Base-by-base conservation (phyloP, 768 basidiomycete genomes). In the Russula compacta region DNA sequence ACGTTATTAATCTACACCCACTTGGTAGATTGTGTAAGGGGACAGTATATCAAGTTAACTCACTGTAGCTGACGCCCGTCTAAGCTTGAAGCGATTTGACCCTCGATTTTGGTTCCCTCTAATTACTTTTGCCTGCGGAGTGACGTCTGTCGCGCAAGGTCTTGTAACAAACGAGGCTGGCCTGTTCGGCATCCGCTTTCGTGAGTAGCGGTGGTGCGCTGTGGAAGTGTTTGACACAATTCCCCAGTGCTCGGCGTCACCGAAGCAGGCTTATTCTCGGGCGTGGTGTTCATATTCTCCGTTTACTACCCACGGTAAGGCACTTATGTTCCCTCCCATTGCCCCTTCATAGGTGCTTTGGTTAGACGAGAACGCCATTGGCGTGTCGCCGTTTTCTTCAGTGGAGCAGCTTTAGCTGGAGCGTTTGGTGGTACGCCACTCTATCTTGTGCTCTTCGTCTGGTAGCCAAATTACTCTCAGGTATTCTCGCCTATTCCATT, bases 331-430 rank as follows among this genome's bases (percentile, higher is more conserved):
- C 6, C 11, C n/a, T 46, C 47, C 36, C 15, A 35, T 56, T 11
- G n/a, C n/a, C n/a, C 9, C 48, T 46, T 60, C 56, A 52, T n/a
- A 24, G 12, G 17, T 44, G 24, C 19, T 53, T 58, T 51, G 14
- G 44, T 17, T 57, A 83, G 85, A 44, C 77, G 75, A 39, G 80
- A 85, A 67, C 79, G 83, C 1, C 81, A 81, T 62, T 80, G 79
- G 76, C 76, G 85, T 53, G 81, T 85, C 6, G 81, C 82, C 0
- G 74, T 86, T 43, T 83, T 84, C 70, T 83, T 85, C 60, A 81
- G 82, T 35, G 84, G 80, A 53, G 79, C 83, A 5, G 80, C 82
- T 6, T 72, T 85, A 21, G 81, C 84, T 7, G 83, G 85, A 32
- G 84, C 84, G 2, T 85, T 86, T 63, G 83, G 83, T 63, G 81